phyloP scores from a whole-genome alignment of 768 basidiomycete species.

The Fomitopsis pulvina region DNA sequence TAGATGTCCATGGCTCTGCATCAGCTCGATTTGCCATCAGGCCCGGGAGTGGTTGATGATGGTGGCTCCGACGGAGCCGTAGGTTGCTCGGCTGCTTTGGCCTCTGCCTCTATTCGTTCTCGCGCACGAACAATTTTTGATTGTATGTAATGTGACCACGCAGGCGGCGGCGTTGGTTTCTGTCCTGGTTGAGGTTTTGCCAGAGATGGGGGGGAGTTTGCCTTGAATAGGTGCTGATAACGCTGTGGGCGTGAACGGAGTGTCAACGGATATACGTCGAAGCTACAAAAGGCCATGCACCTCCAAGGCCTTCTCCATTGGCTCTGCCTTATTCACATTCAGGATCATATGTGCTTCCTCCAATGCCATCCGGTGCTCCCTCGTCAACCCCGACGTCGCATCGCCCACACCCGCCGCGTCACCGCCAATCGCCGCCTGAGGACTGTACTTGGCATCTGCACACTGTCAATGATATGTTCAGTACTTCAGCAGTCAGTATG shows the following conservation, averaged over 20 bases:
- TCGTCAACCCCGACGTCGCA: conserved; percentile 75
- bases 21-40: background rate
- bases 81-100: conserved; percentile 19
- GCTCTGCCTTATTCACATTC: conserved; percentile 74
- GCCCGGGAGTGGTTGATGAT: conserved; percentile 3
- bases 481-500: conserved; percentile 1
- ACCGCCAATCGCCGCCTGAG: conserved; percentile 59
- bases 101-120: conserved; percentile 93
- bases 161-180: conserved; percentile 35
- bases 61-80: conserved; percentile 9
- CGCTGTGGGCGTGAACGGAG: conserved; percentile 43
- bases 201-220: conserved; percentile 65
- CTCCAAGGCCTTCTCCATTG: conserved; percentile 63
- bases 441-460: conserved; percentile 77
- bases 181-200: conserved; percentile 33
- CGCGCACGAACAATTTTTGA: conserved; percentile 94
- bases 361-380: conserved; percentile 85
- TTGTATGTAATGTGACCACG: conserved; percentile 87
- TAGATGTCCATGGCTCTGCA: background rate
- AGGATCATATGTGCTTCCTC: conserved; percentile 94
- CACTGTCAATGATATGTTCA: background rate
- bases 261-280: background rate
- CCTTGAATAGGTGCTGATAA: conserved; percentile 90
- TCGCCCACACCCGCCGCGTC: conserved; percentile 71
- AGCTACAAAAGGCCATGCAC: conserved; percentile 35